Evolutionary conservation across 805 yeast genomes (phyloP).

Genomic region (Ogataea trehaloabstinens): DNA sequence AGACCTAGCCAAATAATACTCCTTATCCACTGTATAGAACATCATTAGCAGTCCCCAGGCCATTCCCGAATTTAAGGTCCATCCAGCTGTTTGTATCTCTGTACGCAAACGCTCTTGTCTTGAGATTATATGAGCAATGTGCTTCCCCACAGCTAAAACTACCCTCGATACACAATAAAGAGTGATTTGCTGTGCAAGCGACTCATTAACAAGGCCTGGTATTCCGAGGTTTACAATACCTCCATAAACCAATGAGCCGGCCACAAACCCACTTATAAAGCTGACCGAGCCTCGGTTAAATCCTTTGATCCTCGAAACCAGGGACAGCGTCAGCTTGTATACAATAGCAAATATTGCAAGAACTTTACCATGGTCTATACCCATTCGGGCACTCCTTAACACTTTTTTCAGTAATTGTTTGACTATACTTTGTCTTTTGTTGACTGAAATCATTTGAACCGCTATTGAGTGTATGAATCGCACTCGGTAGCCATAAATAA

Average conservation of each 20-base stretch:
- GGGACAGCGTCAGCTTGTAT: constrained; percentile 20
- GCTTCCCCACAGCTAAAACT: constrained; percentile 57
- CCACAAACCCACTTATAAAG: constrained; percentile 30
- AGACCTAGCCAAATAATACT: constrained; percentile 55
- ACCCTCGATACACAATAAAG: constrained; percentile 72
- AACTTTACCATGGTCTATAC: constrained; percentile 32
- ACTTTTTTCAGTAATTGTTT: constrained; percentile 18
- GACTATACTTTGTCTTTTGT: constrained; percentile 4
- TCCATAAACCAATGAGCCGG: constrained; percentile 32
- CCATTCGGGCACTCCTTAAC: constrained; percentile 21
- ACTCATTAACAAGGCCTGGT: constrained; percentile 17
- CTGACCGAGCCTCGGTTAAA: constrained; percentile 4
- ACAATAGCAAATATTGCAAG: constrained; percentile 31
- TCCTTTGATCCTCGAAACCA: constrained; percentile 1
- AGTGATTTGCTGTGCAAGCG: constrained; percentile 69
- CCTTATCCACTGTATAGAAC: constrained; percentile 61
- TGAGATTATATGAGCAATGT: constrained; percentile 32
- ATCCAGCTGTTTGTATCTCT: constrained; percentile 35
- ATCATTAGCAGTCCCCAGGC: constrained; percentile 77
- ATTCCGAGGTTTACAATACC: constrained; percentile 20
- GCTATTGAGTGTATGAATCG: constrained; percentile 31
- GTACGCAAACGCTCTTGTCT: constrained; percentile 3
- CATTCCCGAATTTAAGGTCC: constrained; percentile 61
- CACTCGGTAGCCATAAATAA: constrained; percentile 32
- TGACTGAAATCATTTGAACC: constrained; percentile 24